A percentile compares a stretch with the other conserved stretches of the same genome.
phyloP scores from a whole-genome alignment of 169 alveolate genomes.

The Cryptosporidium ubiquitum region DNA sequence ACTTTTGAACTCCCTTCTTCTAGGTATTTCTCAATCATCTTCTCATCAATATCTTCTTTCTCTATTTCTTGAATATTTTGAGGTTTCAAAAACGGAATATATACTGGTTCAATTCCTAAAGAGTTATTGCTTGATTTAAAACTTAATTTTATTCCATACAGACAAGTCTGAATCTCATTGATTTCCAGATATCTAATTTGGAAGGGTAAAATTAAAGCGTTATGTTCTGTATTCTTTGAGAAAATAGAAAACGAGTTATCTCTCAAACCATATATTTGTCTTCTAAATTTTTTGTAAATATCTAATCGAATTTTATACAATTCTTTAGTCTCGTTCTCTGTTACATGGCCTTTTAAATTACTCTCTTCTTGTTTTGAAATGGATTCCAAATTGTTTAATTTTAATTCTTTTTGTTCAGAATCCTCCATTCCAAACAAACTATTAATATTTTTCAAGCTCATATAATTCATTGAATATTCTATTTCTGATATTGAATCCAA shows the following conservation, averaged over 20 bases:
- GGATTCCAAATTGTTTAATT: not conserved
- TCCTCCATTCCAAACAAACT: not conserved
- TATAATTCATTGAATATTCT: constrained; percentile 21
- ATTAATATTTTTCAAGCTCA: constrained; percentile 1
- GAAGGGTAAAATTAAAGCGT: constrained; percentile 37
- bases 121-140: constrained; percentile 30
- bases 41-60: constrained; percentile 7
- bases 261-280: constrained; percentile 4
- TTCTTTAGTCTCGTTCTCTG: not conserved
- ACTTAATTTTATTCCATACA: constrained; percentile 37
- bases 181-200: constrained; percentile 20
- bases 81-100: constrained; percentile 50
- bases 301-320: not conserved
- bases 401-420: not conserved
- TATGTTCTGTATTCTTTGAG: not conserved
- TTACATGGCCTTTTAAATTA: not conserved
- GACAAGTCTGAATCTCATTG: not conserved
- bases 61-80: constrained; percentile 18
- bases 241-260: constrained; percentile 44
- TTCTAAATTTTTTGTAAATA: constrained; percentile 13
- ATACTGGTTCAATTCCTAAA: constrained; percentile 7
- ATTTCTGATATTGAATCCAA: constrained; percentile 25
- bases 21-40: not conserved
- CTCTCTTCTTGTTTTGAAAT: not conserved
- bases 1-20: not conserved